Conservation (phyloP, 2,329 filamentous ascomycete species). For the Aspergillus oerlinghausenensis region DNA sequence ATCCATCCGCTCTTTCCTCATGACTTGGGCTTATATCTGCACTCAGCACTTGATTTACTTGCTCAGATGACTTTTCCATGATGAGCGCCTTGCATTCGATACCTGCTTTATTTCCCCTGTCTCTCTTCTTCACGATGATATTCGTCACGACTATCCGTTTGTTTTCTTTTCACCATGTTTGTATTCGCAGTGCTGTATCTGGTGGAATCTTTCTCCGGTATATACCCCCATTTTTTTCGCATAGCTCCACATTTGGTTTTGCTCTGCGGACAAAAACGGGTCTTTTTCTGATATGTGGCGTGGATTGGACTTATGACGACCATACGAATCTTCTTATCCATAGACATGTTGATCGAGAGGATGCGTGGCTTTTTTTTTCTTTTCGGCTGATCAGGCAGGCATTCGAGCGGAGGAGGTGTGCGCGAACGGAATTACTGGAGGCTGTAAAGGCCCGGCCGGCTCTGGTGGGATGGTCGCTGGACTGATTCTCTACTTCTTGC, state of each 20-base stretch:
- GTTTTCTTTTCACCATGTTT: background rate
- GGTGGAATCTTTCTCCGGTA: conserved; percentile 19
- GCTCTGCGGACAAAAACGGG: conserved; percentile 14
- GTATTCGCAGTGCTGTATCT: conserved; percentile 14
- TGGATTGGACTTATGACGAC: conserved; percentile 20
- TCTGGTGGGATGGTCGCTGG: background rate
- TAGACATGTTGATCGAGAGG: conserved; percentile 17
- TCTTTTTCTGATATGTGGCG: conserved; percentile 13
- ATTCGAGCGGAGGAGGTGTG: background rate
- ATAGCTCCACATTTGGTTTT: conserved; percentile 18
- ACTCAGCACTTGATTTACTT: conserved; percentile 1
- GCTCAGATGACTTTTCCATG: background rate
- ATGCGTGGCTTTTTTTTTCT: background rate
- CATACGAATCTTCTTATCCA: conserved; percentile 23
- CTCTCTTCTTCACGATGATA: background rate
- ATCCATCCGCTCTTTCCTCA: background rate
- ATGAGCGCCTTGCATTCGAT: conserved; percentile 3
- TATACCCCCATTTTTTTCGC: conserved; percentile 24
- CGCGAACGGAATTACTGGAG: background rate
- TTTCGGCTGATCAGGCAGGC: background rate
- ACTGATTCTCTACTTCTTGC: background rate
- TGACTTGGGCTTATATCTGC: background rate
- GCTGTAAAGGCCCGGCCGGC: background rate
- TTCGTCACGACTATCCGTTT: conserved; percentile 1
- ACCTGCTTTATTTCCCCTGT: conserved; percentile 1